Evolutionary conservation across 257 asterid genomes (phyloP).

Genomic region (Solanum pinnatisectum): DNA sequence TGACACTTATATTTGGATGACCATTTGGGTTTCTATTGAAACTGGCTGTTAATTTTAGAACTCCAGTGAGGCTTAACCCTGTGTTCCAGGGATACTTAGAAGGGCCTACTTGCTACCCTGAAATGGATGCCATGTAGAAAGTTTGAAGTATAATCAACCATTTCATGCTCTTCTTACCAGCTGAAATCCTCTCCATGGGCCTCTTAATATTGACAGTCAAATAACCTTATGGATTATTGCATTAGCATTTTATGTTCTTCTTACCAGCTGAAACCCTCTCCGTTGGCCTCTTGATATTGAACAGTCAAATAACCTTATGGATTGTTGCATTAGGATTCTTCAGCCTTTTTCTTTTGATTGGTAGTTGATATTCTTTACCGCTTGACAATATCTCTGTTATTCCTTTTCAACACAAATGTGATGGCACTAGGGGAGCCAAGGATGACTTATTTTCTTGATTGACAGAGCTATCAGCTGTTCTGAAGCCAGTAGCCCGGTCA

Average conservation of each 20-base stretch:
- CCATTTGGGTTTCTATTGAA: not conserved
- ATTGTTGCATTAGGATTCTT: not conserved
- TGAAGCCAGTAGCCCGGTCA: not conserved
- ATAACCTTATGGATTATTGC: not conserved
- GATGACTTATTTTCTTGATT: not conserved
- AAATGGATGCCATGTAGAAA: not conserved
- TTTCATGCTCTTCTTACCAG: not conserved
- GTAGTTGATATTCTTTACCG: not conserved
- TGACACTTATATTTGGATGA: not conserved
- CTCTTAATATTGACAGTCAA: not conserved
- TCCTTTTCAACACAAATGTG: not conserved
- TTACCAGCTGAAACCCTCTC: not conserved
- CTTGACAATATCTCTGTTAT: not conserved
- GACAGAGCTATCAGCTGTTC: not conserved
- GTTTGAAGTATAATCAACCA: not conserved
- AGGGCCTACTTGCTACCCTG: not conserved
- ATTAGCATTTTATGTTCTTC: not conserved
- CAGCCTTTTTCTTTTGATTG: not conserved
- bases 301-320: not conserved
- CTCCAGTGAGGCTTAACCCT: not conserved
- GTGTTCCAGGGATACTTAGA: not conserved
- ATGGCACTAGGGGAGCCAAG: not conserved
- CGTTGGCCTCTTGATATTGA: not conserved
- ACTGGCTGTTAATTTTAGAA: not conserved
- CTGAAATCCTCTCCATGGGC: not conserved